Evolutionary conservation across 2,329 filamentous ascomycete genomes (phyloP).

Genomic region (Huntiella moniliformis): DNA sequence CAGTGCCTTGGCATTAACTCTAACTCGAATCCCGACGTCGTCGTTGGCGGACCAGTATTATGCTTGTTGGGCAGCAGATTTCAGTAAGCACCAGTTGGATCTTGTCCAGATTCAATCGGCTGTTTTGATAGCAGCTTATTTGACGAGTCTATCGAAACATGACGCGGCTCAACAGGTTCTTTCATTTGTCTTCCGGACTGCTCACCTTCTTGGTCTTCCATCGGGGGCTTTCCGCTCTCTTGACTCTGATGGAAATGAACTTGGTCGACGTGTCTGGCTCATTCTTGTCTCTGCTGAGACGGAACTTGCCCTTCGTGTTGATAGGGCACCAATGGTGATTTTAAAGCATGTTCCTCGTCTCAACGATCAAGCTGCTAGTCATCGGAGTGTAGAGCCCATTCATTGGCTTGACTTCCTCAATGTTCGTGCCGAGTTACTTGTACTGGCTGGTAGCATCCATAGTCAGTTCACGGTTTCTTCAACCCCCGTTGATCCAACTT

Average conservation of each 20-base stretch:
- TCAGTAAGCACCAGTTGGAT: neutral
- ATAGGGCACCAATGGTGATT: constrained; percentile 1
- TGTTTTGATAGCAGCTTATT: neutral
- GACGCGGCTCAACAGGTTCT: constrained; percentile 5
- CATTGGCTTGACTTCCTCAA: constrained; percentile 9
- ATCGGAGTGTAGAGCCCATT: neutral
- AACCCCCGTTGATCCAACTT: neutral
- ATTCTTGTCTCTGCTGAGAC: constrained; percentile 4
- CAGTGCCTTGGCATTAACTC: constrained; percentile 1
- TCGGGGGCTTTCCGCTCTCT: constrained; percentile 2
- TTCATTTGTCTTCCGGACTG: constrained; percentile 1
- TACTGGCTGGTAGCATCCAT: constrained; percentile 3
- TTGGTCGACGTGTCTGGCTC: constrained; percentile 7
- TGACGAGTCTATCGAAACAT: neutral
- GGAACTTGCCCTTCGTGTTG: constrained; percentile 4
- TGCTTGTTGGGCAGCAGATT: constrained; percentile 4
- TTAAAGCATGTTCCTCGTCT: constrained; percentile 7
- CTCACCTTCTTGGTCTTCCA: constrained; percentile 6
- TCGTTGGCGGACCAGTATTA: neutral
- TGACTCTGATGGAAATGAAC: constrained; percentile 2
- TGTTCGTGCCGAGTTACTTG: constrained; percentile 5
- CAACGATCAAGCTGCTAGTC: neutral
- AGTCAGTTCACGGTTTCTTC: neutral
- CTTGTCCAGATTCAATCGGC: constrained; percentile 8
- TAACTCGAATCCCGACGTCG: neutral